Evolutionary conservation across 2,329 filamentous ascomycete genomes (phyloP).

Genomic region (Cryphonectria parasitica): DNA sequence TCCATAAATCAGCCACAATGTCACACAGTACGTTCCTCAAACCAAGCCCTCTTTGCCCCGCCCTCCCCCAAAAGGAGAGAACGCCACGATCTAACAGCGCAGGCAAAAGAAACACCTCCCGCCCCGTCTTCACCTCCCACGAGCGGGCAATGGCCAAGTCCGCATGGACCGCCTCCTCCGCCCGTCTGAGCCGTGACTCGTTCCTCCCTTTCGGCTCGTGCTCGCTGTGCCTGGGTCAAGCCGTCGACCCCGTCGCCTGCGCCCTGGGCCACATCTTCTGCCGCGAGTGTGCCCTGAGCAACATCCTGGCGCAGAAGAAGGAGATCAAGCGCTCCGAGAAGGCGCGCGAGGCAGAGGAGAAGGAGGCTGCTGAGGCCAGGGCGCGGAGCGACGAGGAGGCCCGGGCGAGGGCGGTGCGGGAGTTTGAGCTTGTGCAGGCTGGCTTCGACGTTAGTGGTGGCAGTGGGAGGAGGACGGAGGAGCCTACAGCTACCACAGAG

Average conservation of each 20-base stretch:
- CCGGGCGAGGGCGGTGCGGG: constrained; percentile 68
- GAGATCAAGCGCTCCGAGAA: constrained; percentile 84
- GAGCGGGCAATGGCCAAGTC: constrained; percentile 82
- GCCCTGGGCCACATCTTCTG: constrained; percentile 89
- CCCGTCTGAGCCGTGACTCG: constrained; percentile 86
- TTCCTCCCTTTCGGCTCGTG: constrained; percentile 92
- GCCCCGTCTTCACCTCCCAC: constrained; percentile 91
- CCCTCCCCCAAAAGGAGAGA: neutral
- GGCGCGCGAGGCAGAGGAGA: constrained; percentile 61
- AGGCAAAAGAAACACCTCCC: constrained; percentile 88
- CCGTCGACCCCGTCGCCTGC: constrained; percentile 83
- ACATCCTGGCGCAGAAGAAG: constrained; percentile 88
- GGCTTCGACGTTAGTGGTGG: constrained; percentile 55
- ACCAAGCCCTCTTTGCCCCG: too few relatives aligned
- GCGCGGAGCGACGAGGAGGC: constrained; percentile 70
- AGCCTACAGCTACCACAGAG: constrained; percentile 33
- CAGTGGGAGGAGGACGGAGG: constrained; percentile 34
- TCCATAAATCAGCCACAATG: constrained; percentile 36
- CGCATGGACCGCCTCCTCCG: constrained; percentile 79
- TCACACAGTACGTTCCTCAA: constrained; percentile 48
- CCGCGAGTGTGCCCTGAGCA: constrained; percentile 87
- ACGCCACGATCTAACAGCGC: constrained; percentile 29
- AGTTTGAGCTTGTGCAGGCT: constrained; percentile 86
- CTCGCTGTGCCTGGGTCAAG: constrained; percentile 80
- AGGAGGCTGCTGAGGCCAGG: constrained; percentile 64